Conservation (phyloP, 805 yeast species). For the Metschnikowia peoriensis region DNA sequence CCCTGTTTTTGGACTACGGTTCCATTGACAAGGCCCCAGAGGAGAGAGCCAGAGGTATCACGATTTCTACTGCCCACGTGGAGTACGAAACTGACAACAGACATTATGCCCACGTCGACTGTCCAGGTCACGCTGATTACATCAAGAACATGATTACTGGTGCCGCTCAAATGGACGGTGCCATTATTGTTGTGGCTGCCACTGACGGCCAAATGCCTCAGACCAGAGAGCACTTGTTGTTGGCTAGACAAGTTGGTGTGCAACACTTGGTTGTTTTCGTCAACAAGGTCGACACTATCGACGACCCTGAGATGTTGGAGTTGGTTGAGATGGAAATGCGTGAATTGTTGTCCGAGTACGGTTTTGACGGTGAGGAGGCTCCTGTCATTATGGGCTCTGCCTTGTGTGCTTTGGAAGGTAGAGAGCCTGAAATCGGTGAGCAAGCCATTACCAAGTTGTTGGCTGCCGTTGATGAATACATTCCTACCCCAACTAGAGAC, state of each 20-base stretch:
- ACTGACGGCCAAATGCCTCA: conserved; percentile 99
- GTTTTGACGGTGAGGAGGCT: conserved; percentile 97
- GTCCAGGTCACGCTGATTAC: conserved; percentile 99
- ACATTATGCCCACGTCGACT: conserved; percentile 97
- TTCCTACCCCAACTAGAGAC: conserved; percentile 96
- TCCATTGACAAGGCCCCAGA: conserved; percentile 97
- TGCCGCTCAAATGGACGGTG: conserved; percentile 99
- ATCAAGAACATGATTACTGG: conserved; percentile 99
- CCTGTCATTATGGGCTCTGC: conserved; percentile 99
- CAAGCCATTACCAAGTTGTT: conserved; percentile 79
- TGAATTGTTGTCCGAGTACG: conserved; percentile 85
- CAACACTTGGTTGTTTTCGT: conserved; percentile 96
- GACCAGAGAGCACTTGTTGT: conserved; percentile 96
- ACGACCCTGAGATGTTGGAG: conserved; percentile 98
- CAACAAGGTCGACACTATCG: conserved; percentile 96
- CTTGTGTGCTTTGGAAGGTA: conserved; percentile 88
- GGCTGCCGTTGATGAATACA: conserved; percentile 89
- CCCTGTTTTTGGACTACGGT: conserved; percentile 87
- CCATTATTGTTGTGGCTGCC: conserved; percentile 98
- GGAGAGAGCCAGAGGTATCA: conserved; percentile 99
- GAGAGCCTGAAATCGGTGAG: conserved; percentile 87
- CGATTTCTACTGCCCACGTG: conserved; percentile 96
- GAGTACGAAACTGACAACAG: conserved; percentile 94
- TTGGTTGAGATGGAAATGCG: conserved; percentile 99
- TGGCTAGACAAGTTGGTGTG: conserved; percentile 99